Conservation (phyloP, 345 rosid species). For the Moricandia arvensis region DNA sequence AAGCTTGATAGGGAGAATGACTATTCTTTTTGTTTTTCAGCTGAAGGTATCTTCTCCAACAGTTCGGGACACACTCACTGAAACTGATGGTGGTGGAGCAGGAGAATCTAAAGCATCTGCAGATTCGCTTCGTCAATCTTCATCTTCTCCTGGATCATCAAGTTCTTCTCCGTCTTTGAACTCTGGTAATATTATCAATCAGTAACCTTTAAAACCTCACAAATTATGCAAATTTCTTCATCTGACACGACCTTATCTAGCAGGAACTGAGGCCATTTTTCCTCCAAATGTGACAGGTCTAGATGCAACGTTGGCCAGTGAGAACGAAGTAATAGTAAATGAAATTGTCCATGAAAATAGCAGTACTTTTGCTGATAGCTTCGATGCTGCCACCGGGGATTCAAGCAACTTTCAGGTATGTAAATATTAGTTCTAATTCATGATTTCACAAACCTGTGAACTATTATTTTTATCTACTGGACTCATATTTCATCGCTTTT, state of each 20-base stretch:
- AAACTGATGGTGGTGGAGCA: constrained; percentile 41
- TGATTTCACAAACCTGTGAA: not conserved
- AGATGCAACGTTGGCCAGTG: constrained; percentile 42
- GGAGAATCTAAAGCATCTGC: constrained; percentile 22
- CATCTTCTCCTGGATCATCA: constrained; percentile 42
- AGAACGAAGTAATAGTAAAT: constrained; percentile 85
- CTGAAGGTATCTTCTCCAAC: constrained; percentile 25
- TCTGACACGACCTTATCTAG: constrained; percentile 11
- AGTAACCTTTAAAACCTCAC: constrained; percentile 14
- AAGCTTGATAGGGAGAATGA: constrained; percentile 6
- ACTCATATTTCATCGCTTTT: not conserved
- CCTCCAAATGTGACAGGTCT: constrained; percentile 21
- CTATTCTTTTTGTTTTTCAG: not conserved
- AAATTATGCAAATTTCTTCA: constrained; percentile 2
- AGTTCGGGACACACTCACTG: constrained; percentile 43
- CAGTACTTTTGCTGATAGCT: constrained; percentile 47
- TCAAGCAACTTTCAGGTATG: constrained; percentile 59
- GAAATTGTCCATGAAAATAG: constrained; percentile 68
- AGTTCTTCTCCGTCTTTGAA: constrained; percentile 32
- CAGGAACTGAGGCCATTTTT: constrained; percentile 23
- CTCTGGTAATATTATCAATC: constrained; percentile 22
- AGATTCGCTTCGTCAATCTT: constrained; percentile 40
- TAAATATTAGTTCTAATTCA: constrained; percentile 2
- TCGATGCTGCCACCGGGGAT: constrained; percentile 39
- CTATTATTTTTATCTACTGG: not conserved